These are phyloP conservation scores for Fusarium dlaminii DNA, from an alignment of 2,329 filamentous ascomycete species.

Conservation along the genomic window DNA sequence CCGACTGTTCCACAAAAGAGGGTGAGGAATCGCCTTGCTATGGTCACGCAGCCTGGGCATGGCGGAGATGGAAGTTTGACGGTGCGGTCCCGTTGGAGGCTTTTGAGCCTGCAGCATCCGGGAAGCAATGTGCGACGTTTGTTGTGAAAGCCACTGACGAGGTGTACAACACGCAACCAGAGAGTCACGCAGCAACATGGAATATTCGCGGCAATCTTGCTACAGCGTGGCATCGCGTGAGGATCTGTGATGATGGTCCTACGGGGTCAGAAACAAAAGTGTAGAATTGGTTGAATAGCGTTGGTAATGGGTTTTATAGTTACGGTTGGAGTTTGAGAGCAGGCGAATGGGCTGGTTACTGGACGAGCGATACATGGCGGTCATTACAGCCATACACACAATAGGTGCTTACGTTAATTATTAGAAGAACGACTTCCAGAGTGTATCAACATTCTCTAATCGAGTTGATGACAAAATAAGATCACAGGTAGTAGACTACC, in stretches of 20 bases:
- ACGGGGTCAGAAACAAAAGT: neutral
- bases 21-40: slow-evolving; percentile 44
- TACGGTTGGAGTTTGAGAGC: neutral
- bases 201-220: slow-evolving; percentile 72
- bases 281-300: neutral
- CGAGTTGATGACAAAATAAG: neutral
- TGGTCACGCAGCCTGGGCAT: slow-evolving; percentile 67
- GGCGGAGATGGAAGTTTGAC: slow-evolving; percentile 70
- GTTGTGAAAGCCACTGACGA: slow-evolving; percentile 74
- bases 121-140: slow-evolving; percentile 57
- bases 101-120: slow-evolving; percentile 25
- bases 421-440: neutral
- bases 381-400: neutral
- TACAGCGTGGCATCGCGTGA: slow-evolving; percentile 72
- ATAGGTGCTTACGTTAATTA: neutral
- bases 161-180: slow-evolving; percentile 73
- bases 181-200: slow-evolving; percentile 67
- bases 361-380: neutral
- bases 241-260: slow-evolving; percentile 48
- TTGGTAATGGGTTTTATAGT: neutral
- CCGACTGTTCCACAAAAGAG: slow-evolving; percentile 53
- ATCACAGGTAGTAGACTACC: neutral
- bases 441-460: neutral
- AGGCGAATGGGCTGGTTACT: slow-evolving; percentile 5
- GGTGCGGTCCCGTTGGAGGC: slow-evolving; percentile 54